phyloP scores from a whole-genome alignment of 176 grass and related monocot species.

The Hsuehochloa calcarea region DNA sequence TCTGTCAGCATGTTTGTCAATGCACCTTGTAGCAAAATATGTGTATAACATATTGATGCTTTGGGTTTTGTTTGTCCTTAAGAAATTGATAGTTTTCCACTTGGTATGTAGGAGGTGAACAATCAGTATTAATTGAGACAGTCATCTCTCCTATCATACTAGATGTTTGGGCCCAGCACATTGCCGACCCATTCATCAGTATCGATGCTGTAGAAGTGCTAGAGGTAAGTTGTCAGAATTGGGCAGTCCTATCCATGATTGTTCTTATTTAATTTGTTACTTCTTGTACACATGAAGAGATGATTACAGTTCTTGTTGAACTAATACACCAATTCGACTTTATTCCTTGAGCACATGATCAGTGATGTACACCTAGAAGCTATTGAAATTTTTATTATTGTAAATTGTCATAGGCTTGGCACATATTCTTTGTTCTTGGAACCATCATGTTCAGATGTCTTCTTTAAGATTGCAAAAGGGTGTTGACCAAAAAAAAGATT shows the following conservation, averaged over 20 bases:
- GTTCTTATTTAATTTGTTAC: not conserved
- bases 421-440: constrained; percentile 1
- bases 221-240: constrained; percentile 64
- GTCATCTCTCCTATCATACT: constrained; percentile 83
- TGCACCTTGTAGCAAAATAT: constrained; percentile 29
- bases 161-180: constrained; percentile 81
- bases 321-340: not conserved
- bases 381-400: not conserved
- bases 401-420: not conserved
- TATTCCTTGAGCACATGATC: not conserved
- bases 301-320: constrained; percentile 11
- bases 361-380: not conserved
- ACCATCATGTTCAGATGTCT: not conserved
- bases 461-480: constrained; percentile 11
- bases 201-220: constrained; percentile 86
- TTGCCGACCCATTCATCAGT: constrained; percentile 91
- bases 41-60: not conserved
- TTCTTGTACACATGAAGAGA: not conserved
- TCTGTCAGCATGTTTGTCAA: constrained; percentile 31
- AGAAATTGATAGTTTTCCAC: constrained; percentile 21
- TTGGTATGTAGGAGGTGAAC: constrained; percentile 58
- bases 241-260: not conserved
- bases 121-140: constrained; percentile 72
- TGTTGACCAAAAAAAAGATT: constrained; percentile 5
- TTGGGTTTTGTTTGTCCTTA: constrained; percentile 2